Evolutionary conservation across 2,329 filamentous ascomycete species (phyloP).

Genomic region (Neonectria ditissima): DNA sequence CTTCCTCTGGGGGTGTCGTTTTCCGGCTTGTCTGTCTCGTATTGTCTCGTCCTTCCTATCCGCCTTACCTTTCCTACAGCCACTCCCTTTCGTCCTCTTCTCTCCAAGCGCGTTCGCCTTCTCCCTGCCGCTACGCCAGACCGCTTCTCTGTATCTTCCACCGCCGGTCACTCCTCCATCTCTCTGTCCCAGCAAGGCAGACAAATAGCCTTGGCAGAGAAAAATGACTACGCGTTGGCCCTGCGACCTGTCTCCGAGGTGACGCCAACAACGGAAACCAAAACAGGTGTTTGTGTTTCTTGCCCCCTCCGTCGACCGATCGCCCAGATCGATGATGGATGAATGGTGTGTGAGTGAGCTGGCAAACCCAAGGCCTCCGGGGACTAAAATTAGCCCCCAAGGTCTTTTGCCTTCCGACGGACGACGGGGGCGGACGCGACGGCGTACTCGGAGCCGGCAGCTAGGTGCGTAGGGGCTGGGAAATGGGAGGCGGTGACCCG

Average conservation of each 20-base stretch:
- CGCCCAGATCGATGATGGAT: constrained; percentile 31
- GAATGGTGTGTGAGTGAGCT: constrained; percentile 45
- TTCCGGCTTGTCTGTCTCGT: constrained; percentile 11
- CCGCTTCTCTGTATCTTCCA: constrained; percentile 24
- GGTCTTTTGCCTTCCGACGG: constrained; percentile 31
- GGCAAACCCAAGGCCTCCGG: constrained; percentile 37
- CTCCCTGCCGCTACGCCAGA: constrained; percentile 10
- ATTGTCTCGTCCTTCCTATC: constrained; percentile 5
- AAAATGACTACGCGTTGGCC: constrained; percentile 3
- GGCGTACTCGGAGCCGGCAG: constrained; percentile 24
- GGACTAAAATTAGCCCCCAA: constrained; percentile 44
- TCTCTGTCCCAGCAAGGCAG: constrained; percentile 18
- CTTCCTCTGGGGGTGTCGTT: constrained; percentile 4
- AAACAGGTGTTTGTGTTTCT: constrained; percentile 26
- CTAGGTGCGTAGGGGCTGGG: constrained; percentile 17
- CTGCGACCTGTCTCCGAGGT: constrained; percentile 17
- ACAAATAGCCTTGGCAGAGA: constrained; percentile 5
- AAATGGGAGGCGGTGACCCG: constrained; percentile 13
- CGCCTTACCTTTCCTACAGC: constrained; percentile 9
- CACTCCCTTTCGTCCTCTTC: constrained; percentile 13
- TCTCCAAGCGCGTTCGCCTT: neutral
- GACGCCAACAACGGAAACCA: constrained; percentile 35
- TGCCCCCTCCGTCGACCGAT: constrained; percentile 42
- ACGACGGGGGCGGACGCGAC: constrained; percentile 30
- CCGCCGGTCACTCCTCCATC: constrained; percentile 10